Conservation (phyloP, 2,329 filamentous ascomycete genomes). For the Trichoderma lentiforme region DNA sequence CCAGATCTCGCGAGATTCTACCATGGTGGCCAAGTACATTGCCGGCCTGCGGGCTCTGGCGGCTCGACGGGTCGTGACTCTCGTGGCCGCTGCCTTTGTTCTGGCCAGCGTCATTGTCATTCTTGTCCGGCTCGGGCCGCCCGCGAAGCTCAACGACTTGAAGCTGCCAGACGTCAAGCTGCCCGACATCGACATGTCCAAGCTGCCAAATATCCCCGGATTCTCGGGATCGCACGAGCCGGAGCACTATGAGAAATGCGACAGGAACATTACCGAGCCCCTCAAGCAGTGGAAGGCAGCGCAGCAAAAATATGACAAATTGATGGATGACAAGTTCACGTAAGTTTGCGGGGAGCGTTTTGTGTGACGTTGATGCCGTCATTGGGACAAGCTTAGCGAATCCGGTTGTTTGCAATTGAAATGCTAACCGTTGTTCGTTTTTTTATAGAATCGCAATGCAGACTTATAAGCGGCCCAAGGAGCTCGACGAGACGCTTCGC, state of each 20-base stretch:
- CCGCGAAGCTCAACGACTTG: neutral
- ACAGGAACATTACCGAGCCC: slow-evolving; percentile 10
- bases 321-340: slow-evolving; percentile 29
- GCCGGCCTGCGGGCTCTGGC: slow-evolving; percentile 13
- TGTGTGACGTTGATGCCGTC: neutral
- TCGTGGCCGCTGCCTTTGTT: slow-evolving; percentile 10
- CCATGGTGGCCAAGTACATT: slow-evolving; percentile 18
- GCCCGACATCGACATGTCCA: slow-evolving; percentile 17
- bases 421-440: neutral
- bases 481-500: slow-evolving; percentile 26
- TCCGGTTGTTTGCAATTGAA: neutral
- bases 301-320: slow-evolving; percentile 40
- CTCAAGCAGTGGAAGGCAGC: slow-evolving; percentile 16
- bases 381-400: neutral
- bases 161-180: slow-evolving; percentile 10
- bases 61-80: slow-evolving; percentile 10
- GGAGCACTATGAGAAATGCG: neutral
- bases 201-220: neutral
- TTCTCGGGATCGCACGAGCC: neutral
- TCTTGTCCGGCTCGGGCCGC: slow-evolving; percentile 11
- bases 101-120: slow-evolving; percentile 15
- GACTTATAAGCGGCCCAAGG: slow-evolving; percentile 27
- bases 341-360: slow-evolving; percentile 16
- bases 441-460: slow-evolving; percentile 26
- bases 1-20: neutral